phyloP scores from a whole-genome alignment of 352 stramenopile genomes.

The Phytophthora fragariaefolia region DNA sequence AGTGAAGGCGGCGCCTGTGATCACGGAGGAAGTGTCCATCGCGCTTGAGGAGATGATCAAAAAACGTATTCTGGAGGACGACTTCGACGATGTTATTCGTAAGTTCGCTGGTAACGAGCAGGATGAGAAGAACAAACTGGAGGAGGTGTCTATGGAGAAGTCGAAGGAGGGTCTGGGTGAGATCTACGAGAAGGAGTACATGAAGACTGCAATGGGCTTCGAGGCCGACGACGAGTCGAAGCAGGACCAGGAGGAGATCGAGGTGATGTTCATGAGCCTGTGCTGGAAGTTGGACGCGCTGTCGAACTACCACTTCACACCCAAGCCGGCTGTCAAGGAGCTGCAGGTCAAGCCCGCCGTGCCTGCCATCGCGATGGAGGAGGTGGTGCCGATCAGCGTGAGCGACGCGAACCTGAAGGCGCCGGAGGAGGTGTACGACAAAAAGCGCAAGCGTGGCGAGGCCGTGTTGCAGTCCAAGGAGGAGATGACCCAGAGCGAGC shows the following conservation, averaged over 20 bases:
- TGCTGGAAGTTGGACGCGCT: conserved; percentile 96
- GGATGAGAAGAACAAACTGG: conserved; percentile 86
- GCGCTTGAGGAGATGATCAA: conserved; percentile 95
- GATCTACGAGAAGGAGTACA: conserved; percentile 96
- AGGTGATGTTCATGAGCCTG: conserved; percentile 94
- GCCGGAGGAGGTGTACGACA: conserved; percentile 86
- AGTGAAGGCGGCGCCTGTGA: conserved; percentile 91
- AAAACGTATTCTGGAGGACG: conserved; percentile 93
- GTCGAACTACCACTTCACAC: conserved; percentile 97
- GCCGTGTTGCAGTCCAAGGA: conserved; percentile 82
- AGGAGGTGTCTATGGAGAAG: conserved; percentile 95
- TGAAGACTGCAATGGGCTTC: conserved; percentile 94
- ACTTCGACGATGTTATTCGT: conserved; percentile 95
- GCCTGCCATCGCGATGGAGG: conserved; percentile 86
- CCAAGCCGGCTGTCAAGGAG: conserved; percentile 93
- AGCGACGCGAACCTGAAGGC: conserved; percentile 87
- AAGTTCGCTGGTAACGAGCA: conserved; percentile 84
- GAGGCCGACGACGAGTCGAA: conserved; percentile 92
- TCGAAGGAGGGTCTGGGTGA: conserved; percentile 92
- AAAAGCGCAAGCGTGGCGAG: conserved; percentile 89
- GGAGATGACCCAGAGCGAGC: conserved; percentile 89
- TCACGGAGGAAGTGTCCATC: conserved; percentile 93
- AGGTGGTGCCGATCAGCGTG: conserved; percentile 84
- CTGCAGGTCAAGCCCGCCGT: conserved; percentile 85
- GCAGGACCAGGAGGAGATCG: conserved; percentile 95